These are phyloP conservation scores for Buxus sempervirens DNA, from an alignment of 164 flowering plant genomes.

Conservation along the genomic window DNA sequence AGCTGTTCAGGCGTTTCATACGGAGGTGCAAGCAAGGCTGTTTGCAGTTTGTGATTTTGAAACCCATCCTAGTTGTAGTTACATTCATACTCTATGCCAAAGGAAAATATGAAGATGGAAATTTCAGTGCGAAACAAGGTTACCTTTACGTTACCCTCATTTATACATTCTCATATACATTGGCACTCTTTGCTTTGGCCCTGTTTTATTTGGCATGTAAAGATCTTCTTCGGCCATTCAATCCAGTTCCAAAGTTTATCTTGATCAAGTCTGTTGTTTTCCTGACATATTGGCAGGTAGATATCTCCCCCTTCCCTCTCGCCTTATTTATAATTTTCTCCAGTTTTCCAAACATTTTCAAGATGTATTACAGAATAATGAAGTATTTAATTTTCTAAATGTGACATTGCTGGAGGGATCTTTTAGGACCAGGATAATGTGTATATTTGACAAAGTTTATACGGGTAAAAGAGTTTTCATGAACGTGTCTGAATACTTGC, in stretches of 20 bases:
- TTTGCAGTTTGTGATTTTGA: conserved; percentile 94
- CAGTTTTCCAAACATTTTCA: too few species aligned
- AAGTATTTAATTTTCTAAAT: too few species aligned
- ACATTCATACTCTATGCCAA: conserved; percentile 85
- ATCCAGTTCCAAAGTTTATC: conserved; percentile 95
- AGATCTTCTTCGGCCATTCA: conserved; percentile 93
- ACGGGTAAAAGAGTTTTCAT: background rate
- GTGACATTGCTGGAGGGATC: background rate
- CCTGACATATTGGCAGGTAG: conserved; percentile 98
- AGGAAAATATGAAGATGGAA: conserved; percentile 93
- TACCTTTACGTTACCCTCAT: conserved; percentile 91
- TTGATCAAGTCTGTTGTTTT: conserved; percentile 94
- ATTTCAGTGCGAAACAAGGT: conserved; percentile 77
- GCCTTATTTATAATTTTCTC: too few species aligned
- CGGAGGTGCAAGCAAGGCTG: conserved; percentile 98
- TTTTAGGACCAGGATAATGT: background rate
- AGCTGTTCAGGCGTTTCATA: conserved; percentile 75
- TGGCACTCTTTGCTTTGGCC: conserved; percentile 89
- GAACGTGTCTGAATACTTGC: background rate
- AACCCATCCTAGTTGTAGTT: conserved; percentile 77
- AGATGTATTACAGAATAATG: too few species aligned
- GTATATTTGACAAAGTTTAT: background rate
- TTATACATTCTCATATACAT: conserved; percentile 81
- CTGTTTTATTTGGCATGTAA: conserved; percentile 93
- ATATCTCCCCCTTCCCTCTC: background rate